Conservation (phyloP, 257 asterid species). For the Eucommia ulmoides region DNA sequence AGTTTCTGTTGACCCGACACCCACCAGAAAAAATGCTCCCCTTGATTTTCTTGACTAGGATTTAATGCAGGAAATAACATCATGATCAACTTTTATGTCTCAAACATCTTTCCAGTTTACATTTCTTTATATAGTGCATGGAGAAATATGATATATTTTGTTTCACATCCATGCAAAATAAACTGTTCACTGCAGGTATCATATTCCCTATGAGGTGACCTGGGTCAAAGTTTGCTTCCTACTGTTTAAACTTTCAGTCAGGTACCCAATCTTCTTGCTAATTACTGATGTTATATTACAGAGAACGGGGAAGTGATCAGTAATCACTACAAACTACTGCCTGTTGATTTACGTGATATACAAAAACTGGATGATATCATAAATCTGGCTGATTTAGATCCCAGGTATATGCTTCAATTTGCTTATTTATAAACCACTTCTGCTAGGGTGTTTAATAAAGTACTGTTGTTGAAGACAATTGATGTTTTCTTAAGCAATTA, state of each 20-base stretch:
- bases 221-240: neutral
- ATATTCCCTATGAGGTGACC: neutral
- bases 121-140: neutral
- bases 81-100: no score
- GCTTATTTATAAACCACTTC: neutral
- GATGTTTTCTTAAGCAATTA: no score
- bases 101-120: neutral
- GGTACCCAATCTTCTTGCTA: conserved; percentile 8
- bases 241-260: no score
- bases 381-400: conserved; percentile 67
- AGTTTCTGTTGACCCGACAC: no score
- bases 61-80: no score
- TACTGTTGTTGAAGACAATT: no score
- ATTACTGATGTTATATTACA: conserved; percentile 21
- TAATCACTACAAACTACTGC: conserved; percentile 83
- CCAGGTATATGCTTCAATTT: conserved; percentile 44
- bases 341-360: conserved; percentile 79
- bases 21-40: no score
- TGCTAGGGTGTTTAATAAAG: no score
- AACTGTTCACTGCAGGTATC: neutral
- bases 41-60: no score
- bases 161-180: neutral
- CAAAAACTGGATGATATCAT: conserved; percentile 54
- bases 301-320: conserved; percentile 89
- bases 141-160: neutral